Evolutionary conservation across 2,329 filamentous ascomycete species (phyloP).

Genomic region (Xylariaceae sp.): DNA sequence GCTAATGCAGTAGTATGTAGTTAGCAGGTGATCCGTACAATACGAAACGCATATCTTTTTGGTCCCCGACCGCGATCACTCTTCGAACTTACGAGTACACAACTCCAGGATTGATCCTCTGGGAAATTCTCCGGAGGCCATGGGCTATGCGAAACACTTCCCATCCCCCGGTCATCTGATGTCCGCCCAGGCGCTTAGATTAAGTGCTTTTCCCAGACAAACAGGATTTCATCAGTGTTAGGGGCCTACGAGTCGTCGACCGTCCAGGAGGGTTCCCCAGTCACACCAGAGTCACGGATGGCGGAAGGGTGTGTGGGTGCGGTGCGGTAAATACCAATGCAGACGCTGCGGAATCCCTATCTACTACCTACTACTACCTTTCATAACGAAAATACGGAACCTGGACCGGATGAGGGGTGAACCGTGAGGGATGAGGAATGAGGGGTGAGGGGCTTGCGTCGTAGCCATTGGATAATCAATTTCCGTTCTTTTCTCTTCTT

Average conservation of each 20-base stretch:
- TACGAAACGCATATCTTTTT: no score
- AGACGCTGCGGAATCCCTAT: neutral
- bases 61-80: no score
- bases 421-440: neutral
- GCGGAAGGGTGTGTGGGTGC: neutral
- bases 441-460: neutral
- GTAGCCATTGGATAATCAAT: neutral
- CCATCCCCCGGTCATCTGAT: slow-evolving; percentile 17
- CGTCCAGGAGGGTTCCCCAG: slow-evolving; percentile 5
- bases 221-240: slow-evolving; percentile 1
- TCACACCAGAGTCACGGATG: slow-evolving; percentile 8
- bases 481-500: neutral
- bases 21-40: no score
- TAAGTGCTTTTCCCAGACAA: slow-evolving; percentile 11
- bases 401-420: no score
- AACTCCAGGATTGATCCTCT: neutral
- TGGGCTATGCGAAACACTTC: slow-evolving; percentile 15
- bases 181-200: slow-evolving; percentile 8
- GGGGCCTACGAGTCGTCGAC: neutral
- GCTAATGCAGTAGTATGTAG: neutral
- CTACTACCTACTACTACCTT: neutral
- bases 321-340: slow-evolving; percentile 1
- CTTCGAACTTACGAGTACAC: no score
- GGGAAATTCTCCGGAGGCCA: neutral
- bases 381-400: neutral